Base-by-base conservation (phyloP, 768 basidiomycete genomes). In the Artomyces pyxidatus region DNA sequence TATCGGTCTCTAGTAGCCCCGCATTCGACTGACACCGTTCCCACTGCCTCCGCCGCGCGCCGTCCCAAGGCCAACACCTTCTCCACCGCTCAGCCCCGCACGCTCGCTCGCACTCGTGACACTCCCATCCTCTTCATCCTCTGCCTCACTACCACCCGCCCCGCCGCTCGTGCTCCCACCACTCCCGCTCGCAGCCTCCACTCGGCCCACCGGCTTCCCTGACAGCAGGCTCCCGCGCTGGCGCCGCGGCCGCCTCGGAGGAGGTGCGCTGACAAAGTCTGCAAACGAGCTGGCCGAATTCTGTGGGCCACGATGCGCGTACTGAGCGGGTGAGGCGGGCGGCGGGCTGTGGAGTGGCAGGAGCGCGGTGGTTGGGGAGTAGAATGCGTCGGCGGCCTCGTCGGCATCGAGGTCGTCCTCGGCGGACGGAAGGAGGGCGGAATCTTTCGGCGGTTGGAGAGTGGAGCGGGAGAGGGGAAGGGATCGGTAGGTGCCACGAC, bases 401-500 rank as follows among this genome's bases (percentile, higher is more conserved):
- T 76, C 65, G 29, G 81, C 78, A 30, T 81, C 81, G 50, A 62
- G 64, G 37, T 80, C 83, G 11, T 84, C 82, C 37, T 79, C 78
- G 49, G 43, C 74, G 54, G 37, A 69, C 59, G 53, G 50, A 39
- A 73, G 66, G 44, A 76, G 73, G 21, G 69, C 63, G 22, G 65
- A 58, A 16, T 54, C 50, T 10, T 58, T 53, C 7, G 49, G 47
- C 22, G 51, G 45, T 6, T 40, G 27, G 38, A n/a, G 6, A 45
- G 45, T 53, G 4, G 52, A 39, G 28, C 63, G 63, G 12, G 67
- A 61, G 51, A 51, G 77, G 11, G 88, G 83, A 38, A 99, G 80
- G 12, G 83, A 71, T 55, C 88, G 86, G 62, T 94, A 97, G 21
- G 89, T 87, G 40, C 92, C 89, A 59, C 85, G 85, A 39, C 93